These are phyloP conservation scores for Pleurotus platypus DNA, from an alignment of 768 basidiomycete species.

Conservation along the genomic window DNA sequence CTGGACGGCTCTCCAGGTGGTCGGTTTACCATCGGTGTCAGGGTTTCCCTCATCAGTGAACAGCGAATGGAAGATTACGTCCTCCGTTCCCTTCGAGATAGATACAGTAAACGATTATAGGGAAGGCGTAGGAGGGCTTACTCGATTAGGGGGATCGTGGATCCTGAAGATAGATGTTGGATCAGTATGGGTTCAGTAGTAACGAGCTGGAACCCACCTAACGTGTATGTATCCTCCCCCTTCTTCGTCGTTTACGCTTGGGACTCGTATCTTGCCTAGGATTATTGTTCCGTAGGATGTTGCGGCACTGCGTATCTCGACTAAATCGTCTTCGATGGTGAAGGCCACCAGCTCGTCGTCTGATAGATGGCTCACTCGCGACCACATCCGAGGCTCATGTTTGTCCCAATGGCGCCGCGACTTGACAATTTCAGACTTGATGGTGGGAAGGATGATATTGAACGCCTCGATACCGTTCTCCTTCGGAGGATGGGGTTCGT, in stretches of 20 bases:
- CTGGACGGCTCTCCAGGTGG: slow-evolving; percentile 65
- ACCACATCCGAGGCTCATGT: slow-evolving; percentile 74
- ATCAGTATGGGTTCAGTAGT: slow-evolving; percentile 8
- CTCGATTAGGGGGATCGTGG: slow-evolving; percentile 73
- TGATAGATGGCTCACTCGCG: slow-evolving; percentile 46
- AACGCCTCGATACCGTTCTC: slow-evolving; percentile 66
- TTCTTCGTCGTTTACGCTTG: slow-evolving; percentile 56
- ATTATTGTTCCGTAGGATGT: slow-evolving; percentile 65
- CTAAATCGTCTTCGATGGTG: slow-evolving; percentile 39
- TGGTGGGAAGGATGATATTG: slow-evolving; percentile 42
- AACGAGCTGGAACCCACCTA: slow-evolving; percentile 38
- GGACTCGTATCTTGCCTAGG: slow-evolving; percentile 72
- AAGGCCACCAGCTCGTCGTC: slow-evolving; percentile 54
- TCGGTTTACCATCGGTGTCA: slow-evolving; percentile 45
- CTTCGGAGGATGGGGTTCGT: slow-evolving; percentile 56
- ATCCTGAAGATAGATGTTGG: slow-evolving; percentile 38
- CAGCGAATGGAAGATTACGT: slow-evolving; percentile 69
- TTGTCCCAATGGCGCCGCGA: slow-evolving; percentile 70
- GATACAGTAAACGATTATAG: slow-evolving; percentile 6
- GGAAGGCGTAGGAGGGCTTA: slow-evolving; percentile 23
- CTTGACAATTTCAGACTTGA: slow-evolving; percentile 64
- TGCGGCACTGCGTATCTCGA: slow-evolving; percentile 47
- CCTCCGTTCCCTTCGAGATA: slow-evolving; percentile 50
- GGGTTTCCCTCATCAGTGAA: slow-evolving; percentile 57
- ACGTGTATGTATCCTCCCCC: slow-evolving; percentile 71